Conservation (phyloP, 371 early-diverging fungal genomes). For the Rhizopus delemar region DNA sequence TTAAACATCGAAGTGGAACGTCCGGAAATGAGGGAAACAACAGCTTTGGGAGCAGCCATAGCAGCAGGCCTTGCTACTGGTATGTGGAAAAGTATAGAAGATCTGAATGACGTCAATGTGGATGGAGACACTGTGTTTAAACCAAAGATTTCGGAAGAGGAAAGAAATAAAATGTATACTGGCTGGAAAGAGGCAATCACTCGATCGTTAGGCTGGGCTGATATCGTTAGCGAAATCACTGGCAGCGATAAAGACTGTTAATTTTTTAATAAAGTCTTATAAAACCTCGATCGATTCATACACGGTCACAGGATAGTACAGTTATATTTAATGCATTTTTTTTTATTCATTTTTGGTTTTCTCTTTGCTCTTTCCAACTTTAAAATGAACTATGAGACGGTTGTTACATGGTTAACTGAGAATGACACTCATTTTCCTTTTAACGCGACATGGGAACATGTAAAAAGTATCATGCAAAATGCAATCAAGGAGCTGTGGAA, state of each 20-base stretch:
- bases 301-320: not conserved
- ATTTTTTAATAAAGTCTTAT: not conserved
- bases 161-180: slow-evolving; percentile 64
- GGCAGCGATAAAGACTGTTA: not conserved
- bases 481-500: slow-evolving; percentile 6
- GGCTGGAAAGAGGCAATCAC: slow-evolving; percentile 90
- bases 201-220: slow-evolving; percentile 69
- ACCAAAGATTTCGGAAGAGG: slow-evolving; percentile 45
- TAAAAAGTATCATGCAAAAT: slow-evolving; percentile 1
- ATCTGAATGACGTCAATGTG: slow-evolving; percentile 39
- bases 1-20: slow-evolving; percentile 81
- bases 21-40: slow-evolving; percentile 91
- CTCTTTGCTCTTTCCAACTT: not conserved
- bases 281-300: slow-evolving; percentile 5
- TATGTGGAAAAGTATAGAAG: slow-evolving; percentile 54
- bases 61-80: slow-evolving; percentile 89
- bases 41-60: slow-evolving; percentile 93
- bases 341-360: slow-evolving; percentile 4
- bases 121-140: slow-evolving; percentile 47
- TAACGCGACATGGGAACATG: slow-evolving; percentile 20
- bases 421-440: slow-evolving; percentile 8
- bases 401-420: not conserved
- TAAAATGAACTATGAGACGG: not conserved
- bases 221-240: slow-evolving; percentile 9
- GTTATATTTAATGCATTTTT: not conserved